Conservation (phyloP, 2,329 filamentous ascomycete genomes). For the Aspergillus sojae region DNA sequence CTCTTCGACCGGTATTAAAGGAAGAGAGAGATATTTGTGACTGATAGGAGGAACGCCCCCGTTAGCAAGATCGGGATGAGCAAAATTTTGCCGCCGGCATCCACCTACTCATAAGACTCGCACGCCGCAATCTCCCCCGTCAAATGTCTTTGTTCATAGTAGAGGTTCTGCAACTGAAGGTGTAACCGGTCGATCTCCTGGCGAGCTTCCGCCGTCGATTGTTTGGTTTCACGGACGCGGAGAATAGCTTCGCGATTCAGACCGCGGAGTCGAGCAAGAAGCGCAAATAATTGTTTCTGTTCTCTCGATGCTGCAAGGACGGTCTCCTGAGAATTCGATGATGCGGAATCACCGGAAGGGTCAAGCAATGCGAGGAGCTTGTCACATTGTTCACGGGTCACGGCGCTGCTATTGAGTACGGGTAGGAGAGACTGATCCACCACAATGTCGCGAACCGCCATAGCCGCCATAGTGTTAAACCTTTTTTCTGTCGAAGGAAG, state of each 20-base stretch:
- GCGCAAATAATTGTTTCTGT: slow-evolving; percentile 78
- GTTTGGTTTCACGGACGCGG: slow-evolving; percentile 81
- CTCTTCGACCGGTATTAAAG: slow-evolving; percentile 79
- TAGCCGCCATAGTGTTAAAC: slow-evolving; percentile 28
- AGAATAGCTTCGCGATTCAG: slow-evolving; percentile 82
- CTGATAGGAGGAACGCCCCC: slow-evolving; percentile 14
- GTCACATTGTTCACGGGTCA: slow-evolving; percentile 72
- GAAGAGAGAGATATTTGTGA: slow-evolving; percentile 84
- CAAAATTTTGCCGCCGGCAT: background rate
- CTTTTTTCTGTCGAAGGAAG: background rate
- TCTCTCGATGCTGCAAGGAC: slow-evolving; percentile 68
- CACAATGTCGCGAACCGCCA: slow-evolving; percentile 62
- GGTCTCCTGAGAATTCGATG: slow-evolving; percentile 50
- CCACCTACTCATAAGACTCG: slow-evolving; percentile 82
- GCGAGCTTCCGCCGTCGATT: slow-evolving; percentile 79
- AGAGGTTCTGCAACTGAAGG: slow-evolving; percentile 90
- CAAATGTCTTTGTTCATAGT: slow-evolving; percentile 92
- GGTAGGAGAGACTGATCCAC: slow-evolving; percentile 67
- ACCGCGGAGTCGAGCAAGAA: slow-evolving; percentile 77
- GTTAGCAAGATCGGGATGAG: background rate
- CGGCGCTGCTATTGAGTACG: slow-evolving; percentile 71
- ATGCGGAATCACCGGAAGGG: slow-evolving; percentile 45
- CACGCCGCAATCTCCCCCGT: slow-evolving; percentile 88
- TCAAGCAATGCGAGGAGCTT: slow-evolving; percentile 60
- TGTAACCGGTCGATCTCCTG: slow-evolving; percentile 91